Evolutionary conservation across 495 filamentous ascomycete genomes (phyloP).

Genomic region (Xeromyces bisporus): DNA sequence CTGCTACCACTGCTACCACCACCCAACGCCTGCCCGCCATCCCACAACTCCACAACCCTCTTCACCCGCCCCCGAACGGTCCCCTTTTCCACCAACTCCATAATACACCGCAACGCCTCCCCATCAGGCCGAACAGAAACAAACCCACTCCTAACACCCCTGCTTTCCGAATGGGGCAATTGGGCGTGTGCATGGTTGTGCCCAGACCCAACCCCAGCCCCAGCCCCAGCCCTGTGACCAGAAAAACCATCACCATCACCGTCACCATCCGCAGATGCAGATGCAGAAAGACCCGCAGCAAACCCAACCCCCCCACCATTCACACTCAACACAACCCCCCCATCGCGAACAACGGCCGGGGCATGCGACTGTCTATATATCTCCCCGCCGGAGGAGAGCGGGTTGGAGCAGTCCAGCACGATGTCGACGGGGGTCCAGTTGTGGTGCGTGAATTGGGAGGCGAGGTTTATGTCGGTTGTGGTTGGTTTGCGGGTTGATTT

Average conservation of each 20-base stretch:
- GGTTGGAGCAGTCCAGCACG: slow-evolving; percentile 23
- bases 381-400: slow-evolving; percentile 1
- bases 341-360: slow-evolving; percentile 15
- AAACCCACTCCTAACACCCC: slow-evolving; percentile 18
- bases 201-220: slow-evolving; percentile 2
- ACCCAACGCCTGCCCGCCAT: slow-evolving; percentile 14
- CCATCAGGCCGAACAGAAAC: slow-evolving; percentile 24
- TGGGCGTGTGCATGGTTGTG: slow-evolving; percentile 4
- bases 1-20: slow-evolving; percentile 14
- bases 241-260: not conserved
- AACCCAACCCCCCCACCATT: not conserved
- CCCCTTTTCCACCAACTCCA: slow-evolving; percentile 18
- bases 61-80: slow-evolving; percentile 16
- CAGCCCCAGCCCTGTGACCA: not conserved
- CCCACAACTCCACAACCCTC: slow-evolving; percentile 16
- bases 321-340: slow-evolving; percentile 21
- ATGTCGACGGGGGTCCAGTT: slow-evolving; percentile 22
- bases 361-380: slow-evolving; percentile 20
- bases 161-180: slow-evolving; percentile 5
- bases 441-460: slow-evolving; percentile 14
- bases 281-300: not conserved
- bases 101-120: slow-evolving; percentile 14
- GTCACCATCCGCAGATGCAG: not conserved
- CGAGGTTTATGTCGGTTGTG: slow-evolving; percentile 12
- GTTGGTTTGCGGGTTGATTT: slow-evolving; percentile 6